Evolutionary conservation across 768 basidiomycete genomes (phyloP), one percentile per base, ranked within the genome.

Genomic region (Boletus sensibilis): DNA sequence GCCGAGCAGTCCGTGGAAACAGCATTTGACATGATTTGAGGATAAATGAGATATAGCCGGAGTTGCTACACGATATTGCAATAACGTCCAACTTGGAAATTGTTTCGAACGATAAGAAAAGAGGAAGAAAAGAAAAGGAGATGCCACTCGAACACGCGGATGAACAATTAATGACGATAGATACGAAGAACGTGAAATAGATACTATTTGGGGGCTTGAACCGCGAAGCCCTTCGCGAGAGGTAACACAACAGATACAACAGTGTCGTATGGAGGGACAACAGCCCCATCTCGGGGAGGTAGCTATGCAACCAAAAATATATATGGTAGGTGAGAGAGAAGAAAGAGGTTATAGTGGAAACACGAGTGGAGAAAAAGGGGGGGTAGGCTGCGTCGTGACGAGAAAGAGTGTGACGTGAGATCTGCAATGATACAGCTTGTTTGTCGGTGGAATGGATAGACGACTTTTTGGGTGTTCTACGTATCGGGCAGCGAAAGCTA

Each of bases 161-260:
- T 11, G 29, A 35, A 39, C 16, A 44, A 7, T 29, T 29, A 29
- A 47, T n/a, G 40, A 43, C n/a, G 23, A 21, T 20, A n/a, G 13
- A 6, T 40, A 25, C 9, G 29, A 25, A 29, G 23, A 35, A 39
- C 31, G 35, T 23, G 48, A 54, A 59, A 68, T 61, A 68, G 47
- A 62, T 67, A 62, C 53, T 54, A 71, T 77, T 76, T 60, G 16
- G 61, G 77, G 77, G 72, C 78, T 77, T 76, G 65, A 65, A 60
- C 37, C 53, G 78, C 78, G 78, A 79, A 79, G 78, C 79, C 78
- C 78, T 79, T 79, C 79, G 78, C 77, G 54, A n/a, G 66, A 59
- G 31, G 55, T 42, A 61, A 57, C 52, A 62, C 53, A 67, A 68
- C 61, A 54, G 64, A 67, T 64, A 67, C 64, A 66, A 44, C 58